Evolutionary conservation across 345 rosid genomes (phyloP).

Genomic region (Hibiscus syriacus): DNA sequence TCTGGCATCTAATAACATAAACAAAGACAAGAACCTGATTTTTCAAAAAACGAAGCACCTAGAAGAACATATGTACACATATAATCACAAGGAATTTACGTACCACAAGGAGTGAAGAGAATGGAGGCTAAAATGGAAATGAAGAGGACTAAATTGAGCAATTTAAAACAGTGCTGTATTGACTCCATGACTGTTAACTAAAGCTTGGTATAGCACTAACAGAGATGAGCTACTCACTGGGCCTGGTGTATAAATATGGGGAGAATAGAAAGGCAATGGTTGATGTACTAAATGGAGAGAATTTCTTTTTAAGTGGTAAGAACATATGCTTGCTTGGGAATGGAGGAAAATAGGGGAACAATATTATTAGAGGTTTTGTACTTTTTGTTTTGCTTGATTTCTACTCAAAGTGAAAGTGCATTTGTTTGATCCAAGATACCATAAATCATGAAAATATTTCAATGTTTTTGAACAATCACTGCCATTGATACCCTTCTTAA

Average conservation of each 20-base stretch:
- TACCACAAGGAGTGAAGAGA: conserved; percentile 20
- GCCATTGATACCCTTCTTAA: too few species aligned
- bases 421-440: too few species aligned
- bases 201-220: not conserved
- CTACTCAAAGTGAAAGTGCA: too few species aligned
- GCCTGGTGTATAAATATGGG: not conserved
- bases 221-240: not conserved
- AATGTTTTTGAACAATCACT: too few species aligned
- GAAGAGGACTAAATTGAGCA: not conserved
- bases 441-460: too few species aligned
- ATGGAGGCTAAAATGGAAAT: conserved; percentile 4
- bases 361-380: too few species aligned
- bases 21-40: not conserved
- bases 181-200: conserved; percentile 13
- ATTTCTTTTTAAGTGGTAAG: not conserved
- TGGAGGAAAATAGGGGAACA: too few species aligned
- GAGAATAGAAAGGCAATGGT: too few species aligned
- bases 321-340: not conserved
- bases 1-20: conserved; percentile 23
- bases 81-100: not conserved
- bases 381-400: too few species aligned
- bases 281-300: not conserved
- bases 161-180: not conserved
- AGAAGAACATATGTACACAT: not conserved
- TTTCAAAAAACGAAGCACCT: not conserved